Conservation (phyloP, 2,329 filamentous ascomycete genomes). For the Peltaster fructicola region DNA sequence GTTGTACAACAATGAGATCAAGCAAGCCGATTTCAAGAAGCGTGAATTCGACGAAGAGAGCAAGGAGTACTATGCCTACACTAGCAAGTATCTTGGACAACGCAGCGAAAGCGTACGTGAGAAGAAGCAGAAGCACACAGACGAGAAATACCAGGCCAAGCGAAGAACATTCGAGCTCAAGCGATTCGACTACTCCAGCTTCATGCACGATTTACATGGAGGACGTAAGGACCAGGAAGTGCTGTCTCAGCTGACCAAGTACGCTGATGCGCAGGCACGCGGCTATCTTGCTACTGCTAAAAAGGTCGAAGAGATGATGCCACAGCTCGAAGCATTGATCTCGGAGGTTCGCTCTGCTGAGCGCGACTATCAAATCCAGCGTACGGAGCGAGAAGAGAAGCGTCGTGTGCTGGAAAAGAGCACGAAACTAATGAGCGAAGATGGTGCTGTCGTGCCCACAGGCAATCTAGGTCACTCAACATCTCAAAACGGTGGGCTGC, state of each 20-base stretch:
- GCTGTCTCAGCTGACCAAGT: conserved; percentile 81
- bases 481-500: conserved; percentile 12
- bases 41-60: conserved; percentile 98
- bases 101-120: conserved; percentile 90
- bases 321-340: conserved; percentile 75
- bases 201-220: conserved; percentile 97
- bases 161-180: conserved; percentile 90
- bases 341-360: conserved; percentile 83
- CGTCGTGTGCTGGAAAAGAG: conserved; percentile 77
- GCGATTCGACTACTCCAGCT: conserved; percentile 95
- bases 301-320: conserved; percentile 71
- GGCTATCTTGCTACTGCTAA: conserved; percentile 69
- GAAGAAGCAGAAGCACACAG: conserved; percentile 88
- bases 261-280: conserved; percentile 75
- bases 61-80: conserved; percentile 94
- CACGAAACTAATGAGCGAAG: conserved; percentile 33
- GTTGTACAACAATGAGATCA: conserved; percentile 89
- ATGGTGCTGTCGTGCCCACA: conserved; percentile 13
- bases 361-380: conserved; percentile 90
- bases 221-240: conserved; percentile 98
- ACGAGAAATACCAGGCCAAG: conserved; percentile 91
- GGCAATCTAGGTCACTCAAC: conserved; percentile 11
- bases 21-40: conserved; percentile 90
- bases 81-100: conserved; percentile 89
- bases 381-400: conserved; percentile 92